Evolutionary conservation across 2,329 filamentous ascomycete genomes (phyloP).

Genomic region (Penicillium janthinellum): DNA sequence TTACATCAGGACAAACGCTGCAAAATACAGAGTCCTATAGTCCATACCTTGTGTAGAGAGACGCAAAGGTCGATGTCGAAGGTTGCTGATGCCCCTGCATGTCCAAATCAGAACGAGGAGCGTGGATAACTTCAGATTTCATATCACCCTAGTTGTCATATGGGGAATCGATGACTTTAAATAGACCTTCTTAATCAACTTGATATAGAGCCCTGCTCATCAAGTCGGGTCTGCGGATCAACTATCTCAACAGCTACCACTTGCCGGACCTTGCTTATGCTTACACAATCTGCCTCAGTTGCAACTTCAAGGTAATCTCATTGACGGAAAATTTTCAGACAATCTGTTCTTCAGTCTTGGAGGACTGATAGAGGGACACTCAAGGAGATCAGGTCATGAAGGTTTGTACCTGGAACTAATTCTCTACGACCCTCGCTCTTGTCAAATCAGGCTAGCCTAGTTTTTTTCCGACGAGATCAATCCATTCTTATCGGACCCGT

Average conservation of each 20-base stretch:
- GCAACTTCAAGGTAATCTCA: too few species aligned
- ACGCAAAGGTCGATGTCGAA: not conserved
- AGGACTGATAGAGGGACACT: not conserved
- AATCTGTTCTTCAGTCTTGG: too few species aligned
- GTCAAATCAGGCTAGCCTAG: too few species aligned
- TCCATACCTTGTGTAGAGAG: not conserved
- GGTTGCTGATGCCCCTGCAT: not conserved
- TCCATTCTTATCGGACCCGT: not conserved
- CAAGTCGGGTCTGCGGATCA: not conserved
- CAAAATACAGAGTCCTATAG: not conserved
- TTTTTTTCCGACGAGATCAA: not conserved
- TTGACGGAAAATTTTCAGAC: too few species aligned
- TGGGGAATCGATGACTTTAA: too few species aligned
- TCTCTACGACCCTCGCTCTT: not conserved
- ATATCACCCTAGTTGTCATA: too few species aligned
- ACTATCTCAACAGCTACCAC: not conserved
- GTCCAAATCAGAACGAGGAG: not conserved
- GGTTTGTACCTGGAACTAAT: not conserved
- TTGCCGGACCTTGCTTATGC: not conserved
- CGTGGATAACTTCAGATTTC: not conserved
- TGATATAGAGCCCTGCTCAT: not conserved
- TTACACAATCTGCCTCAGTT: not conserved
- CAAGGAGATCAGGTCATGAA: not conserved
- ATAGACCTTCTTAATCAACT: too few species aligned
- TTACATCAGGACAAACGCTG: too few species aligned